These are phyloP conservation scores for Solanum appendiculatum DNA, from an alignment of 257 asterid genomes.

Conservation along the genomic window DNA sequence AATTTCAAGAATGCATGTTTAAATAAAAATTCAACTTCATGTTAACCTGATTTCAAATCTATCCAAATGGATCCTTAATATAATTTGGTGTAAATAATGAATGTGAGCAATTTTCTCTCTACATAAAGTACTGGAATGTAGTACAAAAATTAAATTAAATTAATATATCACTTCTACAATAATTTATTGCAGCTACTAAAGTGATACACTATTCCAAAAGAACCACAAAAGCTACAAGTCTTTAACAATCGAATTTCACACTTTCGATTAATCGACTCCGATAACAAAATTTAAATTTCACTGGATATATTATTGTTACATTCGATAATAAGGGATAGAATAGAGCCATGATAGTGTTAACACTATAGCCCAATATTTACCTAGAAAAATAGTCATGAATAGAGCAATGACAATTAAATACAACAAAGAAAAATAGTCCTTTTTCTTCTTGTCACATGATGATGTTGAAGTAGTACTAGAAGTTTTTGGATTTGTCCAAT, in stretches of 20 bases:
- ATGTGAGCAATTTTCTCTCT: not conserved
- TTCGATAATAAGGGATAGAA: not conserved
- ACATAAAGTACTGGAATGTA: not conserved
- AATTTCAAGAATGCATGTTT: too few species aligned
- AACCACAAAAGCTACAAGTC: not conserved
- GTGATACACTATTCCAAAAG: not conserved
- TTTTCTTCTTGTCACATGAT: not conserved
- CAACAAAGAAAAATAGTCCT: not conserved
- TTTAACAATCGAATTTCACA: not conserved
- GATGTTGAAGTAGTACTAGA: not conserved
- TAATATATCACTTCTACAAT: not conserved
- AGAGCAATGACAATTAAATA: constrained; percentile 9
- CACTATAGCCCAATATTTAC: constrained; percentile 16
- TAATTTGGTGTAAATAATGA: not conserved
- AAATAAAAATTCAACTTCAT: too few species aligned
- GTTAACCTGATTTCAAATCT: too few species aligned
- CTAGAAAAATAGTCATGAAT: constrained; percentile 14
- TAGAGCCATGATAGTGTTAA: constrained; percentile 19
- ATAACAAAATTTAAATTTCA: not conserved
- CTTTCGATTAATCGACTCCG: not conserved
- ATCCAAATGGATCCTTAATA: not conserved
- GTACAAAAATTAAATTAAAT: not conserved
- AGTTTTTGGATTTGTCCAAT: not conserved
- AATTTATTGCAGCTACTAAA: not conserved
- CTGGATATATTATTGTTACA: not conserved